Conservation (phyloP, 2,329 filamentous ascomycete genomes). For the Sarocladium oryzae region DNA sequence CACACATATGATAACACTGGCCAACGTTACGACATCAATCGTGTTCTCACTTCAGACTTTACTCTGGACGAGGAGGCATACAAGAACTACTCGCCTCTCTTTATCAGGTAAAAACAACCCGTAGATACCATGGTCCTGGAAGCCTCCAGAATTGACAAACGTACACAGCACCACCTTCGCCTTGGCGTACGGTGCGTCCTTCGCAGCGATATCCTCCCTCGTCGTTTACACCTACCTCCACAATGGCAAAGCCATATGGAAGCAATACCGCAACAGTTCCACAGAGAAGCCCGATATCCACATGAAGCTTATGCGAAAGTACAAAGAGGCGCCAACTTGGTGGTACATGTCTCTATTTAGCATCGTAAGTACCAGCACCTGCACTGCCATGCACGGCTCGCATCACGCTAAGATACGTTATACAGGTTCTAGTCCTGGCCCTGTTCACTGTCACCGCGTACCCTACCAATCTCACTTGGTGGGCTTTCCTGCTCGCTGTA, state of each 20-base stretch:
- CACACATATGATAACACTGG: slow-evolving; percentile 68
- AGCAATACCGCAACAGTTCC: slow-evolving; percentile 52
- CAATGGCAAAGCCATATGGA: slow-evolving; percentile 60
- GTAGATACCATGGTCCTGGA: too few relatives aligned
- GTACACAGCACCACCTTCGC: slow-evolving; percentile 59
- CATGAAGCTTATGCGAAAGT: slow-evolving; percentile 58
- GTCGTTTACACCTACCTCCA: slow-evolving; percentile 63
- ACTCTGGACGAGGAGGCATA: slow-evolving; percentile 60
- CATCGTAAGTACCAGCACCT: slow-evolving; percentile 45
- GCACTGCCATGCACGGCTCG: too few relatives aligned
- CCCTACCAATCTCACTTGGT: slow-evolving; percentile 64
- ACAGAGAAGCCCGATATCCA: slow-evolving; percentile 56
- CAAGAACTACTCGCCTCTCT: slow-evolving; percentile 60
- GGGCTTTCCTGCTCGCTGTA: slow-evolving; percentile 63
- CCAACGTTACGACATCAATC: slow-evolving; percentile 53
- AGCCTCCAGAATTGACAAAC: not conserved
- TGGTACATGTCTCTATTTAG: slow-evolving; percentile 56
- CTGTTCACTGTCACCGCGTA: slow-evolving; percentile 52
- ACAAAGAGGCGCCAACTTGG: slow-evolving; percentile 56
- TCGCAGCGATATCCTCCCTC: slow-evolving; percentile 63
- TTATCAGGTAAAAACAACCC: slow-evolving; percentile 50
- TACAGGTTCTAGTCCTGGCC: slow-evolving; percentile 46
- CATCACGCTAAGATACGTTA: too few relatives aligned
- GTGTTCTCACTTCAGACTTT: slow-evolving; percentile 54
- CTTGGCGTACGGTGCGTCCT: slow-evolving; percentile 63